Evolutionary conservation across 306 rosid genomes (phyloP).

Genomic region (Glycine soja): DNA sequence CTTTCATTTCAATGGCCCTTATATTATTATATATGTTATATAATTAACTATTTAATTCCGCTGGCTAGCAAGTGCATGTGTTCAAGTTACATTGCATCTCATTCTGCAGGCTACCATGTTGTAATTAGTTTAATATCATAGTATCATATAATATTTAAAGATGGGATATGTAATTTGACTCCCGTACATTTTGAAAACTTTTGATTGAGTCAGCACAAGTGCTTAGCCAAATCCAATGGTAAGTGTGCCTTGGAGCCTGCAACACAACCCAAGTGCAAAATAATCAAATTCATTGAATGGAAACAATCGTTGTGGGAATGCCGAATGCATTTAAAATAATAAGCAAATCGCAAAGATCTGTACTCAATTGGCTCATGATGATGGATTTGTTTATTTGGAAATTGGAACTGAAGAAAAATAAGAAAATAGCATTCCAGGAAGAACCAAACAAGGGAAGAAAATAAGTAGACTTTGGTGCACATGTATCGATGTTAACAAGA

Average conservation of each 20-base stretch:
- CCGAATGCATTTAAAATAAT: not conserved
- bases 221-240: conserved; percentile 1
- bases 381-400: conserved; percentile 11
- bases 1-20: not conserved
- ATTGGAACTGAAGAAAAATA: not conserved
- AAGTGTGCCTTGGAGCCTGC: not conserved
- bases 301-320: not conserved
- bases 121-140: not conserved
- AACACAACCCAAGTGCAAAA: conserved; percentile 2
- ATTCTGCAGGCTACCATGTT: not conserved
- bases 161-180: not conserved
- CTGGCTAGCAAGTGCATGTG: not conserved
- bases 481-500: not conserved
- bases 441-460: conserved; percentile 9
- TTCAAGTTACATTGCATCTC: not conserved
- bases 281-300: not conserved
- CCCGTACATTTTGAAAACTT: conserved; percentile 26
- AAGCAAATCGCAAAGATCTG: conserved; percentile 26
- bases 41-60: not conserved
- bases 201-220: conserved; percentile 27
- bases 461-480: not conserved
- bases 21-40: too few species aligned
- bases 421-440: not conserved
- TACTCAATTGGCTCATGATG: conserved; percentile 32
- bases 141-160: not conserved